Percentiles rank a stretch among this genome's conserved stretches.
These are phyloP conservation scores for Durio zibethinus DNA, from an alignment of 345 rosid species.

Conservation along the genomic window DNA sequence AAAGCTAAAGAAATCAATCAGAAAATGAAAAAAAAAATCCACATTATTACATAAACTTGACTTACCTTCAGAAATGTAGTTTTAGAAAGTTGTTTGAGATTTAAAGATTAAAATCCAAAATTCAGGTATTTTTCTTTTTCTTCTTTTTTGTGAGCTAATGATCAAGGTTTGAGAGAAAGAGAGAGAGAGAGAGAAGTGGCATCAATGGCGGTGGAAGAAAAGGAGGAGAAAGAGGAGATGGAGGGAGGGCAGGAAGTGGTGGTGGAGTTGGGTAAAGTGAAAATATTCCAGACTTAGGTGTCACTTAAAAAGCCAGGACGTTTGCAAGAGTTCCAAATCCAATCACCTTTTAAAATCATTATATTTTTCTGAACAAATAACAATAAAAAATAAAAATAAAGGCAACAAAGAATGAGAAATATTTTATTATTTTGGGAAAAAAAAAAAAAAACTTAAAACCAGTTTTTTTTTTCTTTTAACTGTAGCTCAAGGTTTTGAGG, in stretches of 20 bases:
- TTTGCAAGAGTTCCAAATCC: conserved; percentile 28
- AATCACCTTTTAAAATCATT: conserved; percentile 24
- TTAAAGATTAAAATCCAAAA: conserved; percentile 29
- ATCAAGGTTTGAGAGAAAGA: neutral
- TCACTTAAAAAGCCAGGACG: conserved; percentile 38
- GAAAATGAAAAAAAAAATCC: neutral
- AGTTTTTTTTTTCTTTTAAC: neutral
- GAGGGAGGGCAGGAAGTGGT: neutral
- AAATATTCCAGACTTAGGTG: conserved; percentile 29
- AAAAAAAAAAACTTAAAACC: neutral
- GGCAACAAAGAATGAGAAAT: neutral
- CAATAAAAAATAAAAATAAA: neutral
- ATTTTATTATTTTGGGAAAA: conserved; percentile 1
- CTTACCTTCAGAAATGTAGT: conserved; percentile 47
- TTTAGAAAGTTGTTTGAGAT: conserved; percentile 2
- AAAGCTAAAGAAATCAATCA: neutral
- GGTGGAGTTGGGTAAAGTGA: conserved; percentile 29
- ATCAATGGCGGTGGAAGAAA: conserved; percentile 20
- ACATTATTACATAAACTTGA: neutral
- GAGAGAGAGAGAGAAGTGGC: conserved; percentile 6
- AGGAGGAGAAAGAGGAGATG: conserved; percentile 15
- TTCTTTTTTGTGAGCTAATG: neutral
- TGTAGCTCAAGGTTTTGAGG: neutral
- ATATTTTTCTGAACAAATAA: neutral
- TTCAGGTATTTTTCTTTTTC: neutral